Percentiles rank a stretch among this genome's conserved stretches.
These are phyloP conservation scores for Coniosporium apollinis DNA, from an alignment of 495 filamentous ascomycete genomes.

Conservation along the genomic window DNA sequence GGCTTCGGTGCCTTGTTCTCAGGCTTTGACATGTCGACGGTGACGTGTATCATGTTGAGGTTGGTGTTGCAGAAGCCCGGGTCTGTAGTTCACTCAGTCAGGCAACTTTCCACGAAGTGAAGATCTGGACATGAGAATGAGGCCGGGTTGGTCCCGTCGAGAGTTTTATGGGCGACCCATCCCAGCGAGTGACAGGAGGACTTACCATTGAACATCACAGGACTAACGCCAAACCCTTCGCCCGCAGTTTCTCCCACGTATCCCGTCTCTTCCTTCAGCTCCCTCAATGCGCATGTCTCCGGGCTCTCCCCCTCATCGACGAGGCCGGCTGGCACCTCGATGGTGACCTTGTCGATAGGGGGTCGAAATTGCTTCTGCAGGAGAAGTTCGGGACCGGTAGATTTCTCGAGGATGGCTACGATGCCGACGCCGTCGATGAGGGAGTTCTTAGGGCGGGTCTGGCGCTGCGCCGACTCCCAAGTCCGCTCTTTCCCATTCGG, in stretches of 20 bases:
- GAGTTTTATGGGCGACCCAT: too few species aligned
- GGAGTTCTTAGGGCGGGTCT: slow-evolving; percentile 20
- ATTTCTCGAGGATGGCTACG: slow-evolving; percentile 63
- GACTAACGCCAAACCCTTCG: slow-evolving; percentile 31
- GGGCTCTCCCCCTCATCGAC: slow-evolving; percentile 68
- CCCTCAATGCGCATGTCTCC: slow-evolving; percentile 61
- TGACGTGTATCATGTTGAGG: slow-evolving; percentile 65
- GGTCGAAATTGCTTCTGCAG: slow-evolving; percentile 62
- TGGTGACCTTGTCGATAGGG: slow-evolving; percentile 55
- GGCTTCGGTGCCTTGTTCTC: slow-evolving; percentile 56
- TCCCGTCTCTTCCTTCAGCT: slow-evolving; percentile 82
- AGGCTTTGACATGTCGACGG: slow-evolving; percentile 53
- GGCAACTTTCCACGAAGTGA: slow-evolving; percentile 1
- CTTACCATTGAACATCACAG: slow-evolving; percentile 73
- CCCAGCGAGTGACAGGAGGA: slow-evolving; percentile 3
- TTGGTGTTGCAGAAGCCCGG: slow-evolving; percentile 83
- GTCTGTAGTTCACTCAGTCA: slow-evolving; percentile 21
- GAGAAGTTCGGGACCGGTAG: slow-evolving; percentile 54
- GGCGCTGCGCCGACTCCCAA: slow-evolving; percentile 17
- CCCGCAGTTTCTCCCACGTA: slow-evolving; percentile 41
- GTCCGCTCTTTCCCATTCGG: slow-evolving; percentile 11
- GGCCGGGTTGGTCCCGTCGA: neutral
- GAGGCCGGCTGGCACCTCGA: slow-evolving; percentile 76
- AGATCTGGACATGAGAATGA: slow-evolving; percentile 1
- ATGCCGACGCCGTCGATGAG: slow-evolving; percentile 81